A percentile compares a stretch with the other conserved stretches of the same genome.
Evolutionary conservation across 2,329 filamentous ascomycete genomes (phyloP).

Genomic region (Cladosporium sp.): DNA sequence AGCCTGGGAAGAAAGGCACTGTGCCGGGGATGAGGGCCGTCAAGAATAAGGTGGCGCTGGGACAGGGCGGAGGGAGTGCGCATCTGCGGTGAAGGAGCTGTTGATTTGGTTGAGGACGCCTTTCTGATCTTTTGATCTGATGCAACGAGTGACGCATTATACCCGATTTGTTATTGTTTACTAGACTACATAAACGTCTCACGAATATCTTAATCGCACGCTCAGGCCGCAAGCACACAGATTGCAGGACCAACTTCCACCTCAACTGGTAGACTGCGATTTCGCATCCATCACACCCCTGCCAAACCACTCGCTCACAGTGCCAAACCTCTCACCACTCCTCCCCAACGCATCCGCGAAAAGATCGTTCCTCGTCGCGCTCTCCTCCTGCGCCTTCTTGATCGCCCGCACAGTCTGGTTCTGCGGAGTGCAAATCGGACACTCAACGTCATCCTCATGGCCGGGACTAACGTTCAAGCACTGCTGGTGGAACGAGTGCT

Average conservation of each 20-base stretch:
- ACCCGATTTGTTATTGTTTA: background rate
- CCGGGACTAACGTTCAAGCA: slow-evolving; percentile 60
- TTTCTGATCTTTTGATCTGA: background rate
- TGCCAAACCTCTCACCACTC: slow-evolving; percentile 69
- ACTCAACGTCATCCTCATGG: slow-evolving; percentile 63
- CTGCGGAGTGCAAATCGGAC: slow-evolving; percentile 74
- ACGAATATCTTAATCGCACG: background rate
- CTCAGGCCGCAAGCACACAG: background rate
- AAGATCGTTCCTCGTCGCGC: slow-evolving; percentile 78
- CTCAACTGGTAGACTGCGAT: slow-evolving; percentile 1
- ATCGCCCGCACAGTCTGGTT: slow-evolving; percentile 88
- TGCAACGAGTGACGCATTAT: slow-evolving; percentile 1
- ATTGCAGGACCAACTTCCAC: background rate
- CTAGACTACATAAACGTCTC: background rate
- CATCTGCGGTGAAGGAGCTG: background rate
- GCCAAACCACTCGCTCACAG: slow-evolving; percentile 90
- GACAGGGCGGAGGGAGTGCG: background rate
- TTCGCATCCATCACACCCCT: slow-evolving; percentile 72
- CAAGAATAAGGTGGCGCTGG: slow-evolving; percentile 38
- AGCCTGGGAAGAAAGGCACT: slow-evolving; percentile 58
- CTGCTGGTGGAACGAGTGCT: slow-evolving; percentile 91
- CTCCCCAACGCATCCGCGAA: slow-evolving; percentile 74
- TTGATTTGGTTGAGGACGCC: background rate
- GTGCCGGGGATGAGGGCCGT: slow-evolving; percentile 49
- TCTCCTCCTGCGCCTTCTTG: slow-evolving; percentile 76